Percentiles rank a stretch among this genome's conserved stretches.
phyloP scores from a whole-genome alignment of 257 asterid species.

The Ocimum tenuiflorum region DNA sequence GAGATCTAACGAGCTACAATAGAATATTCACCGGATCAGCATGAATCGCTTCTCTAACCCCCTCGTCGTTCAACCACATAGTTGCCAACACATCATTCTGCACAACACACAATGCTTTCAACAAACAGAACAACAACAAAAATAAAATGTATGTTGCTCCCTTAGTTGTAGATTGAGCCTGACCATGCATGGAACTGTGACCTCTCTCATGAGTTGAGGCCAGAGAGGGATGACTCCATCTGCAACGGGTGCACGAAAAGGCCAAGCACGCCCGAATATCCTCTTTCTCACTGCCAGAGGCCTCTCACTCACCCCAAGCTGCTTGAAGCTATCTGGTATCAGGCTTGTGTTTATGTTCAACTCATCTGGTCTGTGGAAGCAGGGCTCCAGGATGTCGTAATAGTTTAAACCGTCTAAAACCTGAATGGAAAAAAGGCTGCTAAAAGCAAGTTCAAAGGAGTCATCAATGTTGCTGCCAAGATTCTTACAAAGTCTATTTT shows the following conservation, averaged over 20 bases:
- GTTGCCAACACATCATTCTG: conserved; percentile 46
- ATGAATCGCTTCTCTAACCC: conserved; percentile 45
- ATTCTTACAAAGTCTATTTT: too few relatives aligned
- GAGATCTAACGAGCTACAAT: too few relatives aligned
- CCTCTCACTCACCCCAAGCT: conserved; percentile 82
- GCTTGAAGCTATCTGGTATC: conserved; percentile 79
- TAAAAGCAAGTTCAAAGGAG: too few relatives aligned
- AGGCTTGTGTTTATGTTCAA: conserved; percentile 25
- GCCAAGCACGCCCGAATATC: conserved; percentile 98
- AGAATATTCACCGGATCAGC: conserved; percentile 41
- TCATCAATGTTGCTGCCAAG: too few relatives aligned
- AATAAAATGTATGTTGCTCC: too few relatives aligned
- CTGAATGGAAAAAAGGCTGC: conserved; percentile 32
- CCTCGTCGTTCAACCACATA: conserved; percentile 38
- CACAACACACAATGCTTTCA: background rate
- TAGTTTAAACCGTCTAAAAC: conserved; percentile 58
- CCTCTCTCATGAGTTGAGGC: conserved; percentile 58
- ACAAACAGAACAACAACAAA: too few relatives aligned
- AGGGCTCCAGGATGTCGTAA: conserved; percentile 84
- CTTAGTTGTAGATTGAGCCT: too few relatives aligned
- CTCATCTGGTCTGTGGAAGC: conserved; percentile 56
- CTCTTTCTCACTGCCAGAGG: conserved; percentile 72
- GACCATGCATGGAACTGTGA: conserved; percentile 82
- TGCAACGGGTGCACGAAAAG: conserved; percentile 78
- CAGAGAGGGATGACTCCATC: conserved; percentile 77